Base-by-base conservation (phyloP, 139 green algal species). In the Volvox africanus region DNA sequence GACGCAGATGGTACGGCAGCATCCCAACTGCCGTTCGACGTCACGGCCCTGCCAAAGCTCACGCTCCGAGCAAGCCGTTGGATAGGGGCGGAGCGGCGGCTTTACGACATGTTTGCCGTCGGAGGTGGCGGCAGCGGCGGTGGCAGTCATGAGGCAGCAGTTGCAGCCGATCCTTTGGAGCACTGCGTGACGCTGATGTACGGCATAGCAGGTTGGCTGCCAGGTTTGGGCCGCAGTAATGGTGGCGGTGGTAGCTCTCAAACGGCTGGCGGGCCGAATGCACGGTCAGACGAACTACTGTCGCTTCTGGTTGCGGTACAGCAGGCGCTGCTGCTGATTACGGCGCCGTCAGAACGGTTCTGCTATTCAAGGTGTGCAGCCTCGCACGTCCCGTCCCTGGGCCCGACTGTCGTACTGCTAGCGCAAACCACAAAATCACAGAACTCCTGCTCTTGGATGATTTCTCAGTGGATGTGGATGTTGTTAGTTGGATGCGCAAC, bases 101-200 rank as follows among this genome's bases (percentile, higher is more conserved):
- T 88, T 16, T 12, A 61, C 50, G 11, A 12, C n/a, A 22, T 16
- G 22, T 11, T 85, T 9, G 55, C 80, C 35, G 33, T 26, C 20
- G 20, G 21, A 44, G 44, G 79, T 11, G 55, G 44, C 79, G 44
- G 79, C 79, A 36, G 79, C 55, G 80, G 12, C 80, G 55, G 13
- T 13, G 16, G 62, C 17, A 22, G n/a, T n/a, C n/a, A 32, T 9
- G 82, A 32, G 0, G 83, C 36, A 1, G 16, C 22, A 0, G 65
- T 89, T 11, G 69, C 30, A 9, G 19, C 50, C 0, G 85, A 89
- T 69, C 85, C 85, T 6, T 30, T 89, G 44, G 85, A 73, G 44
- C 69, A 83, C 32, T 82, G 85, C 44, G 0, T 75, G 44, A 11
- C n/a, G n/a, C 44, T 83, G 0, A 61, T 83, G 85, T 82, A 75